A percentile compares a stretch with the other conserved stretches of the same genome.
These are phyloP conservation scores for Candida palmyrensis DNA, from an alignment of 805 yeast genomes.

Conservation along the genomic window DNA sequence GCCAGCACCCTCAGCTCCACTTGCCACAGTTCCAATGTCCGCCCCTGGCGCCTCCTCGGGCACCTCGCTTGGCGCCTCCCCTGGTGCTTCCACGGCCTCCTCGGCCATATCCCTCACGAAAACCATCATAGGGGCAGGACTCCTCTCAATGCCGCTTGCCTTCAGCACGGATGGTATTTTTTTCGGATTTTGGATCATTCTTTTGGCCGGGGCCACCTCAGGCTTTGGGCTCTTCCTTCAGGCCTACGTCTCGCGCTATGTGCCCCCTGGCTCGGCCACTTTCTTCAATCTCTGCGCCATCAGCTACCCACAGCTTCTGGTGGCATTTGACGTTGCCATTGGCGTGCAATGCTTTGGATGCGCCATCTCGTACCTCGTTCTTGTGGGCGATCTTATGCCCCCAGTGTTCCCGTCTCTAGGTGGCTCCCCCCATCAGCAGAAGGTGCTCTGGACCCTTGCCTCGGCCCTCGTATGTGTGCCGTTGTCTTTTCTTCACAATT, in stretches of 20 bases:
- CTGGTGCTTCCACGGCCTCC: conserved; percentile 48
- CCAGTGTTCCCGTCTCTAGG: conserved; percentile 55
- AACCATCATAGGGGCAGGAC: conserved; percentile 79
- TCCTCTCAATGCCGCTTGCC: conserved; percentile 71
- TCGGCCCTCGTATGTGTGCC: conserved; percentile 46
- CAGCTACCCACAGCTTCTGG: conserved; percentile 56
- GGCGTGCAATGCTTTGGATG: conserved; percentile 72
- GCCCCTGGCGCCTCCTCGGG: too few relatives aligned
- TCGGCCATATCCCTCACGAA: conserved; percentile 65
- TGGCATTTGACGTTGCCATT: conserved; percentile 61
- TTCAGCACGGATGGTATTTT: conserved; percentile 62
- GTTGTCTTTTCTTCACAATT: conserved; percentile 64
- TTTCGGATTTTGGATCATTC: conserved; percentile 49
- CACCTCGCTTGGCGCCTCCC: background rate
- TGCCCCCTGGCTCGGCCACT: conserved; percentile 58
- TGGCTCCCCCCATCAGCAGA: conserved; percentile 45
- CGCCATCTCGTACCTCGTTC: conserved; percentile 60
- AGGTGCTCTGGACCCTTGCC: conserved; percentile 59
- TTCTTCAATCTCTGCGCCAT: conserved; percentile 66
- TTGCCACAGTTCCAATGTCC: background rate
- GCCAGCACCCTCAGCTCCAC: background rate
- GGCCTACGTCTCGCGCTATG: conserved; percentile 50
- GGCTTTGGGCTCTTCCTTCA: conserved; percentile 65
- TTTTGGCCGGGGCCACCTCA: conserved; percentile 61
- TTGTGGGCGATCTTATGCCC: conserved; percentile 69